These are phyloP conservation scores for Ceratobasidium sp. DNA, from an alignment of 1,284 basidiomycete genomes.

Conservation along the genomic window DNA sequence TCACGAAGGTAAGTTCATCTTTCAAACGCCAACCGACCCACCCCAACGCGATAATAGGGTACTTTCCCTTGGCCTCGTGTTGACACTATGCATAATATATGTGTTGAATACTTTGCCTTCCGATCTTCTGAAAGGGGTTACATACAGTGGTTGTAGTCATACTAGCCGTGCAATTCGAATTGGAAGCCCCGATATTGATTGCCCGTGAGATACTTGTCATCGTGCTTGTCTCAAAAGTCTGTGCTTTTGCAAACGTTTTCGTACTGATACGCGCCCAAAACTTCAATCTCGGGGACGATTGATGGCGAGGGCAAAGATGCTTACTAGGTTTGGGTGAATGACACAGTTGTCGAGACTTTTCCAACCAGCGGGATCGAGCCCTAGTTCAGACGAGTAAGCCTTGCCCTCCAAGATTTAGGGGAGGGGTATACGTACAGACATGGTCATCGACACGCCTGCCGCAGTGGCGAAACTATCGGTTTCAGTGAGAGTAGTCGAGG, in stretches of 20 bases:
- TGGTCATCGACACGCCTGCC: neutral
- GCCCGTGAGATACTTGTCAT: neutral
- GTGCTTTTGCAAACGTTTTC: neutral
- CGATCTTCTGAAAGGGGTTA: neutral
- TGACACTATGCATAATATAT: neutral
- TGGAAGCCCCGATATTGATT: neutral
- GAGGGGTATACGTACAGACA: neutral
- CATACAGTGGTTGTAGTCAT: neutral
- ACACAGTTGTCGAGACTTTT: neutral
- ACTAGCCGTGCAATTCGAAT: neutral
- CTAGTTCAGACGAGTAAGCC: neutral
- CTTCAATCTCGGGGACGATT: neutral
- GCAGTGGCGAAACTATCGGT: neutral
- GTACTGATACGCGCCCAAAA: neutral
- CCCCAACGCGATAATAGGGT: neutral
- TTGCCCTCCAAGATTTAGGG: neutral
- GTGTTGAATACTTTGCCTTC: neutral
- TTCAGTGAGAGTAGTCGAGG: neutral
- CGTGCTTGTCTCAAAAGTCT: neutral
- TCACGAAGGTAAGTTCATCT: neutral
- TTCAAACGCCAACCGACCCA: constrained; percentile 6
- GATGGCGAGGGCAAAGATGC: neutral
- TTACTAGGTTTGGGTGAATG: neutral
- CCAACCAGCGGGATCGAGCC: neutral
- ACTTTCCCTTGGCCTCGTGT: constrained; percentile 1